A percentile compares a stretch with the other conserved stretches of the same genome.
Conservation (phyloP, 768 basidiomycete species). For the Calvatia gigantea region DNA sequence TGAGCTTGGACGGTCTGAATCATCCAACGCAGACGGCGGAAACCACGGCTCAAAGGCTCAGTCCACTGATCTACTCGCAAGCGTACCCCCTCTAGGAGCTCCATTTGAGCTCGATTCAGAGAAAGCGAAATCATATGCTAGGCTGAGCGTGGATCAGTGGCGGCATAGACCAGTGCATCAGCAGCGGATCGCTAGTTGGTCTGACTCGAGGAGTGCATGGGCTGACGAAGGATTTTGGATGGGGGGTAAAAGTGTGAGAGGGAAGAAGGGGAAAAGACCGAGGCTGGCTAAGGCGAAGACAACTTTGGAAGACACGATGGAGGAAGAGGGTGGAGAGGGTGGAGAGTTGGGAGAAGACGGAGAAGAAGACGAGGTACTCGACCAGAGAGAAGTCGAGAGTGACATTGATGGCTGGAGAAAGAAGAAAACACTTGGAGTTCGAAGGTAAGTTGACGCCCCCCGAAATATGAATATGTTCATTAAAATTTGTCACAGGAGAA, state of each 20-base stretch:
- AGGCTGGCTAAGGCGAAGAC: not conserved
- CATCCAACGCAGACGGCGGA: not conserved
- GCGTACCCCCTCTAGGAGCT: not conserved
- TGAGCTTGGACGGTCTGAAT: conserved; percentile 8
- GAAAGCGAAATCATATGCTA: not conserved
- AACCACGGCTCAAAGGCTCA: not conserved
- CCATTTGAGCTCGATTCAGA: conserved; percentile 9
- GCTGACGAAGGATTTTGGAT: conserved; percentile 1
- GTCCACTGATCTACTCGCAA: not conserved
- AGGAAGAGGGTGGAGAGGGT: too few relatives aligned
- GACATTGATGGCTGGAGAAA: conserved; percentile 6
- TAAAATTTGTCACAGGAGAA: conserved; percentile 37
- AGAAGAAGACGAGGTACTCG: not conserved
- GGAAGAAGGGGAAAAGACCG: not conserved
- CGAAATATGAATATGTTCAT: not conserved
- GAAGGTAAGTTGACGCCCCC: conserved; percentile 22
- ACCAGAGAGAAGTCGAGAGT: not conserved
- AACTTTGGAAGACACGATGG: not conserved
- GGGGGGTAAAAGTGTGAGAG: conserved; percentile 6
- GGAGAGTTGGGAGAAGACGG: not conserved
- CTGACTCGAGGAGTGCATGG: conserved; percentile 22
- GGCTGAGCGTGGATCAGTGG: not conserved
- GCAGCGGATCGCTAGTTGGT: conserved; percentile 19
- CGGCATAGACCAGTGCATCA: conserved; percentile 8
- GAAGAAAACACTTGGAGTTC: conserved; percentile 16